These are phyloP conservation scores for Candida germanica DNA, from an alignment of 805 yeast genomes.

Conservation along the genomic window DNA sequence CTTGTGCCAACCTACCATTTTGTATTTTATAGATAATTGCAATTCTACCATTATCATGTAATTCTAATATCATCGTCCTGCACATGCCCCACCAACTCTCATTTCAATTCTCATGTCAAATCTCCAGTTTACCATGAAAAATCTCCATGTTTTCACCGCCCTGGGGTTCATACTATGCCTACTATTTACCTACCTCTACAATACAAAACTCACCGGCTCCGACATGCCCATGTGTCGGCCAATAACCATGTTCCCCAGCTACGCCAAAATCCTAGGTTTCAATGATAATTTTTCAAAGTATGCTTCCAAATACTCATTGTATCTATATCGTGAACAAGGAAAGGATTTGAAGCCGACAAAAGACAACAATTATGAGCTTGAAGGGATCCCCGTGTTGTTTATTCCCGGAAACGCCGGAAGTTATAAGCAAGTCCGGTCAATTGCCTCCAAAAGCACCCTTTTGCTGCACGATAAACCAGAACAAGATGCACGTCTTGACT, in stretches of 20 bases:
- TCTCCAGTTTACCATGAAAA: background rate
- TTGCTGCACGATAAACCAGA: conserved; percentile 43
- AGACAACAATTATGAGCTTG: conserved; percentile 30
- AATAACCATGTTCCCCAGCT: conserved; percentile 81
- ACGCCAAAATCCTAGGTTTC: conserved; percentile 70
- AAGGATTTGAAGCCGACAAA: conserved; percentile 53
- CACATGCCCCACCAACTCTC: background rate
- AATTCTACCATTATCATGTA: too few relatives aligned
- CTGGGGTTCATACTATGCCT: conserved; percentile 9
- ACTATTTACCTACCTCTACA: conserved; percentile 12
- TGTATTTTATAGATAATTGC: too few relatives aligned
- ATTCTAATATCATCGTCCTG: too few relatives aligned
- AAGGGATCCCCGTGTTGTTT: conserved; percentile 86
- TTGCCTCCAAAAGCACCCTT: conserved; percentile 79
- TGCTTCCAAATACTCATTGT: conserved; percentile 81
- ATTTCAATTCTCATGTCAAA: background rate
- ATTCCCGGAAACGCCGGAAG: conserved; percentile 99
- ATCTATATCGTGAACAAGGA: conserved; percentile 82
- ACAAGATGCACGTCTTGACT: conserved; percentile 58
- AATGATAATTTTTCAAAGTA: conserved; percentile 65
- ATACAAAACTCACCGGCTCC: conserved; percentile 21
- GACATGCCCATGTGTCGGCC: conserved; percentile 52
- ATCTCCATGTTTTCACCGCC: background rate
- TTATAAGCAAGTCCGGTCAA: conserved; percentile 81
- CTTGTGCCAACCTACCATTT: too few relatives aligned